Percentiles rank a stretch among this genome's conserved stretches.
These are phyloP conservation scores for Teratosphaeria nubilosa DNA, from an alignment of 2,329 filamentous ascomycete species.

Conservation along the genomic window DNA sequence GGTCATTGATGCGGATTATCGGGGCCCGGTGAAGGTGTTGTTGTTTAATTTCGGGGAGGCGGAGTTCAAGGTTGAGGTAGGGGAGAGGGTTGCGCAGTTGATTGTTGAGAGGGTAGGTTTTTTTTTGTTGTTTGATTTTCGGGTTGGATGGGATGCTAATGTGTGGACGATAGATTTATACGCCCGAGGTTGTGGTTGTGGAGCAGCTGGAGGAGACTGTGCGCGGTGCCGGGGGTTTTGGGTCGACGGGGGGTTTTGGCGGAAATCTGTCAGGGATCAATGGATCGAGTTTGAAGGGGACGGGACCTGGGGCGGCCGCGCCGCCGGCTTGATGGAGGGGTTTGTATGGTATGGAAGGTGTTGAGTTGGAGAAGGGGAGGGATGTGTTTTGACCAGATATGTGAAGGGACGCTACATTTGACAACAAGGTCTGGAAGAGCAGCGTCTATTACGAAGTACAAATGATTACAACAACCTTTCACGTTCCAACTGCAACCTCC, in stretches of 20 bases:
- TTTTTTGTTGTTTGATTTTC: background rate
- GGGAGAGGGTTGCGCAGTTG: slow-evolving; percentile 87
- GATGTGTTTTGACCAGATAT: background rate
- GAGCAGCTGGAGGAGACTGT: slow-evolving; percentile 82
- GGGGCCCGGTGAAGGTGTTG: slow-evolving; percentile 85
- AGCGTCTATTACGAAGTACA: too few relatives aligned
- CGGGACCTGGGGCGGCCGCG: background rate
- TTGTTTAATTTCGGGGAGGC: slow-evolving; percentile 83
- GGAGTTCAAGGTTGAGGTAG: slow-evolving; percentile 72
- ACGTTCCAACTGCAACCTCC: too few relatives aligned
- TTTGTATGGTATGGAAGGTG: background rate
- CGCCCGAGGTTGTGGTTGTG: slow-evolving; percentile 84
- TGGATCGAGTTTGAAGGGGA: slow-evolving; percentile 2
- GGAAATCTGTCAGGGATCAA: slow-evolving; percentile 22
- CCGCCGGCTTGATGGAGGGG: background rate
- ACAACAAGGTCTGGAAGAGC: background rate
- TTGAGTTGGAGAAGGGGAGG: background rate
- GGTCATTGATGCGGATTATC: slow-evolving; percentile 96
- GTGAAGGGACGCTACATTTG: background rate
- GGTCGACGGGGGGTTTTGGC: slow-evolving; percentile 60
- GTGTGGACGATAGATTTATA: slow-evolving; percentile 55
- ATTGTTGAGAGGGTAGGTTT: slow-evolving; percentile 65
- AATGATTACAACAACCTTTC: too few relatives aligned
- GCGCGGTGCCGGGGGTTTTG: slow-evolving; percentile 80
- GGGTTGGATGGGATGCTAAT: background rate